phyloP scores from a whole-genome alignment of 2,329 filamentous ascomycete genomes.

The Tolypocladium ophioglossoides region DNA sequence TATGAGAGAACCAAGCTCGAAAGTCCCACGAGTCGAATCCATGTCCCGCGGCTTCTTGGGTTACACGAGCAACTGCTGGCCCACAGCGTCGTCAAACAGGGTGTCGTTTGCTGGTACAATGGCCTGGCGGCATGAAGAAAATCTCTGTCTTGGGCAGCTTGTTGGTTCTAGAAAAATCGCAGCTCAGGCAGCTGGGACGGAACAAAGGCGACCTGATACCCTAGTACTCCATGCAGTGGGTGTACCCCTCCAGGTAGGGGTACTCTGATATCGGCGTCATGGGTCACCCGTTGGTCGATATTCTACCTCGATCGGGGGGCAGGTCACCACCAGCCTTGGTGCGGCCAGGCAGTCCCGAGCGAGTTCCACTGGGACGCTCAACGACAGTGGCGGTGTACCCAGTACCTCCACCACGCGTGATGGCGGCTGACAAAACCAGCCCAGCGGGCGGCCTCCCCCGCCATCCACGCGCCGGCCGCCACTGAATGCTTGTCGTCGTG shows the following conservation, averaged over 20 bases:
- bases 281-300: not conserved
- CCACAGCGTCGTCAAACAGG: not conserved
- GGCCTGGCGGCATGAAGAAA: not conserved
- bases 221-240: no score
- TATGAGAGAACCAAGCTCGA: no score
- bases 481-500: not conserved
- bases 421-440: not conserved
- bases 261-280: not conserved
- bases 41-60: not conserved
- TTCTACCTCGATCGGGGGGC: not conserved
- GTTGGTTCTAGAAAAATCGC: not conserved
- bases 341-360: not conserved
- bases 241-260: not conserved
- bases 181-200: not conserved
- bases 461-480: not conserved
- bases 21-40: not conserved
- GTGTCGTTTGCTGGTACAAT: not conserved
- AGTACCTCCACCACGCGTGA: not conserved
- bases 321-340: not conserved
- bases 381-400: not conserved
- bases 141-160: not conserved
- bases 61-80: not conserved
- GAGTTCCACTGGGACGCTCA: not conserved
- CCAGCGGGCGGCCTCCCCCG: not conserved
- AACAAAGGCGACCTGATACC: not conserved